These are phyloP conservation scores for Sicyos baderoa DNA, from an alignment of 306 rosid genomes.

Conservation along the genomic window DNA sequence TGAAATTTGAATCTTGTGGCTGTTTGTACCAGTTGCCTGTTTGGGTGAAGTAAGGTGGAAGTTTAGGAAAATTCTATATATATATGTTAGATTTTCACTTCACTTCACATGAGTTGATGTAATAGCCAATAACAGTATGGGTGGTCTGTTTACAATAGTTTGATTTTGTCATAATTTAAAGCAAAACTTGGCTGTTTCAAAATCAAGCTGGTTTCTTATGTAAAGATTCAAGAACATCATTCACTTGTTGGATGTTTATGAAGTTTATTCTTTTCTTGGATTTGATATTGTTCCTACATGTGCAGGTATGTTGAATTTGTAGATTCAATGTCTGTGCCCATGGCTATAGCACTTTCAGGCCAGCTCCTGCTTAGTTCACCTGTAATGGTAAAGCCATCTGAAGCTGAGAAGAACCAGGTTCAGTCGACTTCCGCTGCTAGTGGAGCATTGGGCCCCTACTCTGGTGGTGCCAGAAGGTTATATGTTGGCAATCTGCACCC, in stretches of 20 bases:
- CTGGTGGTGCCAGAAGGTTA: constrained; percentile 91
- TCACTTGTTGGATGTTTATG: constrained; percentile 10
- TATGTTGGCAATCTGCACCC: constrained; percentile 90
- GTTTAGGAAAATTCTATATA: not conserved
- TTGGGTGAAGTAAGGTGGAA: not conserved
- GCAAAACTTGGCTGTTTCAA: not conserved
- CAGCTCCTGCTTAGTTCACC: constrained; percentile 85
- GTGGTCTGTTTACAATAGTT: not conserved
- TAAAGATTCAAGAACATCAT: not conserved
- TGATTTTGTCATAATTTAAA: not conserved
- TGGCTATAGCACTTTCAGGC: constrained; percentile 97
- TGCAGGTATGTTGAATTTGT: constrained; percentile 88
- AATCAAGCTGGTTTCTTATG: not conserved
- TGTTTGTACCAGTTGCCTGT: not conserved
- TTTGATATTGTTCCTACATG: constrained; percentile 11
- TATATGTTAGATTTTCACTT: not conserved
- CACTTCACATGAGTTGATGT: not conserved
- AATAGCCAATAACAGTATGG: not conserved
- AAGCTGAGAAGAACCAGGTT: constrained; percentile 94
- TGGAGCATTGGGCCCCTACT: constrained; percentile 67
- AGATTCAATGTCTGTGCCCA: constrained; percentile 94
- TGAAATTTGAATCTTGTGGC: not conserved
- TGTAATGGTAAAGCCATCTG: constrained; percentile 99
- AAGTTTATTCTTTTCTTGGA: not conserved
- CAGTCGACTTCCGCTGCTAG: constrained; percentile 61